Evolutionary conservation across 805 yeast species (phyloP).

Genomic region (Zygoascus ofunaensis): DNA sequence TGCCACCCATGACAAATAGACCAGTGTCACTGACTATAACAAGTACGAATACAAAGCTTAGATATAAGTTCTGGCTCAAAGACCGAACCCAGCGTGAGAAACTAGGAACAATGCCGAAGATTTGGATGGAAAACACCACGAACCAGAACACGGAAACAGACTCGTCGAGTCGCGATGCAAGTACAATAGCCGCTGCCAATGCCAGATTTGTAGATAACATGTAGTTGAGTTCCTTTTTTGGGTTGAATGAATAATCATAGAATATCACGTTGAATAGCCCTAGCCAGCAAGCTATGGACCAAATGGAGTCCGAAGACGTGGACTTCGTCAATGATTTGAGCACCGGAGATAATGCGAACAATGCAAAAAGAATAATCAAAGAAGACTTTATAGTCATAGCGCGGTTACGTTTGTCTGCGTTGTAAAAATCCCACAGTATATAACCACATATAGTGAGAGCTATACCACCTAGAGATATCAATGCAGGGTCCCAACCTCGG

Average conservation of each 20-base stretch:
- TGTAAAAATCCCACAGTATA: constrained; percentile 19
- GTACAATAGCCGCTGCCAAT: constrained; percentile 74
- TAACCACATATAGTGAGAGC: constrained; percentile 24
- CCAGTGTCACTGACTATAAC: constrained; percentile 20
- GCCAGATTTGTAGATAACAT: constrained; percentile 75
- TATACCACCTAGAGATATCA: constrained; percentile 23
- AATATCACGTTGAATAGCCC: constrained; percentile 57
- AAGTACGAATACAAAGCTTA: constrained; percentile 19
- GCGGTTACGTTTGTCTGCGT: constrained; percentile 2
- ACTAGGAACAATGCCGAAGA: constrained; percentile 63
- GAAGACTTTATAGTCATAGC: constrained; percentile 49
- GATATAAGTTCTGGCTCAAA: constrained; percentile 22
- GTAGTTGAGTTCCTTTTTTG: constrained; percentile 30
- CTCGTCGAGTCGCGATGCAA: constrained; percentile 77
- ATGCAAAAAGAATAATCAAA: constrained; percentile 54
- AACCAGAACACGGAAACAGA: constrained; percentile 77
- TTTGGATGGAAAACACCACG: constrained; percentile 60
- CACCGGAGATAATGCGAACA: constrained; percentile 80
- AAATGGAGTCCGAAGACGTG: constrained; percentile 87
- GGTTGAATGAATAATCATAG: constrained; percentile 56
- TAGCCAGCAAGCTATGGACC: constrained; percentile 83
- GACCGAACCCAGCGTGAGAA: constrained; percentile 53
- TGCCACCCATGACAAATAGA: constrained; percentile 34
- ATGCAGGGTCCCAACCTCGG: constrained; percentile 23
- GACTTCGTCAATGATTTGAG: constrained; percentile 79